Percentiles rank a stretch among this genome's conserved stretches.
These are phyloP conservation scores for Onygenales sp. DNA, from an alignment of 2,329 filamentous ascomycete species.

Conservation along the genomic window DNA sequence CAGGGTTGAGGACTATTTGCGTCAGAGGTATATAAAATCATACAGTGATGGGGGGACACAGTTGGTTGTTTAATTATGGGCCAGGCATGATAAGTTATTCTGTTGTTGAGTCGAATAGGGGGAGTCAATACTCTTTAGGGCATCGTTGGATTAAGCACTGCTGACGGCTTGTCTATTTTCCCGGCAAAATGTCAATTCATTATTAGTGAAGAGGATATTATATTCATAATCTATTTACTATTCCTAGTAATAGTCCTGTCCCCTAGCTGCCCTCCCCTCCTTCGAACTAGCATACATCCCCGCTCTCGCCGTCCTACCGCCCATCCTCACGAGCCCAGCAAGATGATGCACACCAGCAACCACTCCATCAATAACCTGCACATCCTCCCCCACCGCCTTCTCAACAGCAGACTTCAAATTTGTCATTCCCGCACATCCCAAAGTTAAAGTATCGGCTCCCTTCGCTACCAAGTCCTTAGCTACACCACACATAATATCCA, in stretches of 20 bases:
- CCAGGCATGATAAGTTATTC: no score
- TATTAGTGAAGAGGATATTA: no score
- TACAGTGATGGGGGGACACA: no score
- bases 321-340: conserved; percentile 23
- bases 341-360: conserved; percentile 27
- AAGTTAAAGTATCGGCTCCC: conserved; percentile 58
- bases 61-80: no score
- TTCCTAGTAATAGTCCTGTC: conserved; percentile 8
- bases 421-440: conserved; percentile 88
- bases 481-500: conserved; percentile 58
- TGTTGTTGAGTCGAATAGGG: no score
- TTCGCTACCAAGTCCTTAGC: conserved; percentile 54
- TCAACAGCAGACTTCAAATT: conserved; percentile 70
- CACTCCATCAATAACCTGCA: conserved; percentile 67
- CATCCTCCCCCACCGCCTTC: conserved; percentile 53
- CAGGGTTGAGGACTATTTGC: no score
- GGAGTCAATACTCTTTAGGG: no score
- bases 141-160: no score
- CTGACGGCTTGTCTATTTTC: no score
- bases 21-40: no score
- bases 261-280: conserved; percentile 15
- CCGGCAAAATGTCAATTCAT: no score
- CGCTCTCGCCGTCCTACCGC: conserved; percentile 20
- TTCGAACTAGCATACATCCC: conserved; percentile 21
- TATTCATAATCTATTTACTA: no score